Evolutionary conservation across 2,329 filamentous ascomycete species (phyloP).

Genomic region (Boeremia lycopersici): DNA sequence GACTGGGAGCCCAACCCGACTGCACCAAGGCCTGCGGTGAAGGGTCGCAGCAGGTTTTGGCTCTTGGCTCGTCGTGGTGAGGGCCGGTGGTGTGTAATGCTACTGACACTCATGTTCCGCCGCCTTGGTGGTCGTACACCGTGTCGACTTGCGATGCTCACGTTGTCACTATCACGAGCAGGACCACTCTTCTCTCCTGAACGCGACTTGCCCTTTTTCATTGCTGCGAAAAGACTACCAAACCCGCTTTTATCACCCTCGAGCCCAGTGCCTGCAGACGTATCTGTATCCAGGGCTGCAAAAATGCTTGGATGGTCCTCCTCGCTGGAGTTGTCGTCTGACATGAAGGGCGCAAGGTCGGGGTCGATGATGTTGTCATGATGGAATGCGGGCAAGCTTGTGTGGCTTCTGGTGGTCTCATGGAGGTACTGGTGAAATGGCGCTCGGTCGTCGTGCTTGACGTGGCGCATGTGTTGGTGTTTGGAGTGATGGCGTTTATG

Average conservation of each 20-base stretch:
- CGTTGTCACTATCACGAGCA: conserved; percentile 67
- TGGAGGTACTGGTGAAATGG: conserved; percentile 80
- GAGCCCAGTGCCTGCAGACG: conserved; percentile 63
- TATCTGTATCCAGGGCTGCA: conserved; percentile 69
- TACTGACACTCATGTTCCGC: conserved; percentile 84
- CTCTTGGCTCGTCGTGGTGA: conserved; percentile 71
- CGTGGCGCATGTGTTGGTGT: conserved; percentile 78
- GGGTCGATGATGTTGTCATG: conserved; percentile 99
- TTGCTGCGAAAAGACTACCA: conserved; percentile 71
- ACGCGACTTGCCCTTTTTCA: conserved; percentile 76
- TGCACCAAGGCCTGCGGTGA: conserved; percentile 49
- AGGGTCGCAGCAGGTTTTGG: conserved; percentile 59
- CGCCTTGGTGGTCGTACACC: conserved; percentile 69
- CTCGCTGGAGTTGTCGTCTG: conserved; percentile 88
- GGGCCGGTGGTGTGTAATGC: conserved; percentile 72
- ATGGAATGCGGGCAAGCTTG: conserved; percentile 87
- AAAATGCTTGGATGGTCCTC: conserved; percentile 92
- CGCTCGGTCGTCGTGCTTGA: conserved; percentile 81
- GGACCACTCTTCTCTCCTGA: conserved; percentile 75
- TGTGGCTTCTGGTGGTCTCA: conserved; percentile 69
- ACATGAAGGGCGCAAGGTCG: conserved; percentile 92
- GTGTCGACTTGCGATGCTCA: conserved; percentile 69
- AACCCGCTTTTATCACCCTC: conserved; percentile 79
- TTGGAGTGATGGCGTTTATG: conserved; percentile 89
- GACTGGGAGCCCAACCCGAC: conserved; percentile 22